Percentiles rank a stretch among this genome's conserved stretches.
phyloP scores from a whole-genome alignment of 2,329 filamentous ascomycete species.

The Macrophomina phaseolina region DNA sequence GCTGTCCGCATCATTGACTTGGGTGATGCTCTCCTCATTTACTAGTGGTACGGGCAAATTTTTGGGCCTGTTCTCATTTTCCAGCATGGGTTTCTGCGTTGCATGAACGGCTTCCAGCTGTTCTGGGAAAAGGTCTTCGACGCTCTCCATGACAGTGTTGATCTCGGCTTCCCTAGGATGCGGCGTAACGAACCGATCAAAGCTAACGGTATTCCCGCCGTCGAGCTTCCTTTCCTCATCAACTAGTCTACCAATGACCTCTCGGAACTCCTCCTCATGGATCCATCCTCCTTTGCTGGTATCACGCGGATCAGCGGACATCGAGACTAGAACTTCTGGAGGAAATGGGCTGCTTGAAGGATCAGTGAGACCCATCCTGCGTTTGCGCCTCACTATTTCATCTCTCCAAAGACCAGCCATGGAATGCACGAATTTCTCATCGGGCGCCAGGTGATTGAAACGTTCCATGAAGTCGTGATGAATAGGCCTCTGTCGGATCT shows the following conservation, averaged over 20 bases:
- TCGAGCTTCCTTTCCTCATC: constrained; percentile 64
- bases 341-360: constrained; percentile 78
- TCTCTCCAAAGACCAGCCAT: constrained; percentile 95
- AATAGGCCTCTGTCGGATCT: constrained; percentile 75
- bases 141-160: constrained; percentile 80
- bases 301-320: constrained; percentile 82
- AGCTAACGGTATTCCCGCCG: constrained; percentile 56
- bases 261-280: constrained; percentile 82
- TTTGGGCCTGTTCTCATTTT: neutral
- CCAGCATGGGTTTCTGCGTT: constrained; percentile 9
- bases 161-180: constrained; percentile 63
- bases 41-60: constrained; percentile 47
- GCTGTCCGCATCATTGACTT: constrained; percentile 50
- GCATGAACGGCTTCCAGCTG: constrained; percentile 53
- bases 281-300: constrained; percentile 83
- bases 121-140: constrained; percentile 83
- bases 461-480: constrained; percentile 89
- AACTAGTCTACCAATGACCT: constrained; percentile 68
- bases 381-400: constrained; percentile 79
- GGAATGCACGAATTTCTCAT: constrained; percentile 86
- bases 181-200: constrained; percentile 69
- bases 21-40: constrained; percentile 69
- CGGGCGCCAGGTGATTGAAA: constrained; percentile 64
- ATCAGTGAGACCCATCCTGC: constrained; percentile 68
- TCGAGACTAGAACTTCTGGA: constrained; percentile 79